Evolutionary conservation across 768 basidiomycete species (phyloP).

Genomic region (Fibroporia radiculosa): DNA sequence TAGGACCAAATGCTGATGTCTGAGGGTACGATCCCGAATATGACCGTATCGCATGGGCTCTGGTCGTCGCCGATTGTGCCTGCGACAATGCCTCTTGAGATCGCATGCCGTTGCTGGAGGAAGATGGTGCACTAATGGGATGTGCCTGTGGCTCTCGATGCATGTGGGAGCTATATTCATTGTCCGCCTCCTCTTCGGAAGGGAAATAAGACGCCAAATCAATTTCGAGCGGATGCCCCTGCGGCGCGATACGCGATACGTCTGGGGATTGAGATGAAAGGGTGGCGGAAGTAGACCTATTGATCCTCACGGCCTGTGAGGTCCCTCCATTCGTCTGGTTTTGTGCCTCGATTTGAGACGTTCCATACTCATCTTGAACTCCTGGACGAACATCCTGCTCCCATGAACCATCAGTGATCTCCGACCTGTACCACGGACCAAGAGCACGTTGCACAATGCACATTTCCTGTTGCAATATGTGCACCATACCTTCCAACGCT

Average conservation of each 20-base stretch:
- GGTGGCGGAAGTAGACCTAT: background rate
- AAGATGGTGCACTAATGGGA: background rate
- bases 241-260: constrained; percentile 6
- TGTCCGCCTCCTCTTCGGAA: constrained; percentile 17
- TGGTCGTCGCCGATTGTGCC: background rate
- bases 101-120: background rate
- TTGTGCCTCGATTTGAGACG: too few relatives aligned
- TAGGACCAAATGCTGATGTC: constrained; percentile 5
- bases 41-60: background rate
- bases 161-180: constrained; percentile 5
- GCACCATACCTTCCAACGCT: constrained; percentile 47
- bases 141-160: too few relatives aligned
- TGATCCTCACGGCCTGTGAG: background rate
- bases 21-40: background rate
- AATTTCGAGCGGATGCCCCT: constrained; percentile 3
- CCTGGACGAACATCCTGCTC: background rate
- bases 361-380: background rate
- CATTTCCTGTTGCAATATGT: constrained; percentile 49
- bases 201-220: constrained; percentile 30
- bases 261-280: constrained; percentile 21
- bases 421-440: constrained; percentile 55
- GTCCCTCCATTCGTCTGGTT: too few relatives aligned
- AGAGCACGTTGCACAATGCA: constrained; percentile 45
- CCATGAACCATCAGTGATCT: constrained; percentile 6
- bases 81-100: background rate